Conservation (phyloP, 345 rosid species). For the Pistacia atlantica region DNA sequence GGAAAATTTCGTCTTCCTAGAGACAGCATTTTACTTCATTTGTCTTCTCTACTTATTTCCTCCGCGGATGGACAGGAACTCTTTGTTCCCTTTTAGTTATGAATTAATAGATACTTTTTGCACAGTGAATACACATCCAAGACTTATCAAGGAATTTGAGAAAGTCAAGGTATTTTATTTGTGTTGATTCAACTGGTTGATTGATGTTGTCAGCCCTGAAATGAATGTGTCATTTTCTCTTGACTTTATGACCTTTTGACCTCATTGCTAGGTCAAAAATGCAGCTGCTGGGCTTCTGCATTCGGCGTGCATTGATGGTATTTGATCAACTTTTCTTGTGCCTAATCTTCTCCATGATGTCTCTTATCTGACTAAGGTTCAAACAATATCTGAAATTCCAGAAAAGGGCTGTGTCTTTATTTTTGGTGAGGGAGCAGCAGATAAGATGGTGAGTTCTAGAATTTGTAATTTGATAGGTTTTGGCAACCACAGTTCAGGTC, state of each 20-base stretch:
- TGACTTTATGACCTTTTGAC: constrained; percentile 3
- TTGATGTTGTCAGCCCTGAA: too few species aligned
- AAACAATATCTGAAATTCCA: constrained; percentile 38
- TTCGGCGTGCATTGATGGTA: constrained; percentile 89
- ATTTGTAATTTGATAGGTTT: constrained; percentile 13
- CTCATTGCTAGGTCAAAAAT: constrained; percentile 55
- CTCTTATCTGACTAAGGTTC: neutral
- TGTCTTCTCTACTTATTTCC: too few species aligned
- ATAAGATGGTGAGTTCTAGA: constrained; percentile 49
- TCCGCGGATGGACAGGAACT: too few species aligned
- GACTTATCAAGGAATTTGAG: too few species aligned
- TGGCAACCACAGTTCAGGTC: constrained; percentile 12
- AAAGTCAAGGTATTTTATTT: too few species aligned
- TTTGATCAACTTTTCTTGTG: constrained; percentile 17
- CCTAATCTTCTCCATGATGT: neutral
- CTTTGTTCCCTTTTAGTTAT: too few species aligned
- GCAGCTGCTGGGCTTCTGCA: constrained; percentile 93
- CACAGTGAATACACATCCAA: too few species aligned
- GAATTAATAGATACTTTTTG: too few species aligned
- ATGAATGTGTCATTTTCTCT: too few species aligned
- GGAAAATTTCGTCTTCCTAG: too few species aligned
- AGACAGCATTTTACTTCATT: too few species aligned
- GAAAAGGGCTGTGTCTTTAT: constrained; percentile 78
- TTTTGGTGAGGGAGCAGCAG: constrained; percentile 69
- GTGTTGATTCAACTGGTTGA: too few species aligned